Conservation (phyloP, 352 stramenopile genomes). For the Globisporangium irregulare region DNA sequence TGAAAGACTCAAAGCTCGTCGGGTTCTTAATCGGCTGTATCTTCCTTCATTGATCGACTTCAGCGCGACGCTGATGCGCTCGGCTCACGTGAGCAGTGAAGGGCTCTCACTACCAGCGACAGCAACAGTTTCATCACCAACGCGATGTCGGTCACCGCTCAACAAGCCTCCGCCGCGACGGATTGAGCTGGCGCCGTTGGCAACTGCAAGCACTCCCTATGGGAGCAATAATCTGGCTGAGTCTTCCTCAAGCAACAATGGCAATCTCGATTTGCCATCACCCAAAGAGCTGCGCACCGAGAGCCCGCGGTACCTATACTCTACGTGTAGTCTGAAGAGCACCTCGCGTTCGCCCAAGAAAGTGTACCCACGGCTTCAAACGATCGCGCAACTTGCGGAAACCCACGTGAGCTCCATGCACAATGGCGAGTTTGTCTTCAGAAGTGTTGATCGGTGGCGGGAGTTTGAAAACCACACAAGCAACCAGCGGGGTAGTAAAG, state of each 20-base stretch:
- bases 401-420: constrained; percentile 37
- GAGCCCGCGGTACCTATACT: background rate
- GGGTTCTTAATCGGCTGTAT: background rate
- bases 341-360: constrained; percentile 5
- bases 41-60: background rate
- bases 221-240: background rate
- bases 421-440: constrained; percentile 38
- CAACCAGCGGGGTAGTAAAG: background rate
- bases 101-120: background rate
- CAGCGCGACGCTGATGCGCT: background rate
- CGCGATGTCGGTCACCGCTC: constrained; percentile 5
- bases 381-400: constrained; percentile 40
- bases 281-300: background rate
- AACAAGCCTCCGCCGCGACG: background rate
- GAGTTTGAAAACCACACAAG: constrained; percentile 17
- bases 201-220: background rate
- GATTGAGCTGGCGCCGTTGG: constrained; percentile 14
- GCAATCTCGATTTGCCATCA: background rate
- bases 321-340: background rate
- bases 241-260: background rate
- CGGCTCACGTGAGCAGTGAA: background rate
- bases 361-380: constrained; percentile 32
- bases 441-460: constrained; percentile 41
- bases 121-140: background rate
- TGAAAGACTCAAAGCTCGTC: background rate